A percentile compares a stretch with the other conserved stretches of the same genome.
phyloP scores from a whole-genome alignment of 2,329 filamentous ascomycete species.

The Scedosporium minutisporum region DNA sequence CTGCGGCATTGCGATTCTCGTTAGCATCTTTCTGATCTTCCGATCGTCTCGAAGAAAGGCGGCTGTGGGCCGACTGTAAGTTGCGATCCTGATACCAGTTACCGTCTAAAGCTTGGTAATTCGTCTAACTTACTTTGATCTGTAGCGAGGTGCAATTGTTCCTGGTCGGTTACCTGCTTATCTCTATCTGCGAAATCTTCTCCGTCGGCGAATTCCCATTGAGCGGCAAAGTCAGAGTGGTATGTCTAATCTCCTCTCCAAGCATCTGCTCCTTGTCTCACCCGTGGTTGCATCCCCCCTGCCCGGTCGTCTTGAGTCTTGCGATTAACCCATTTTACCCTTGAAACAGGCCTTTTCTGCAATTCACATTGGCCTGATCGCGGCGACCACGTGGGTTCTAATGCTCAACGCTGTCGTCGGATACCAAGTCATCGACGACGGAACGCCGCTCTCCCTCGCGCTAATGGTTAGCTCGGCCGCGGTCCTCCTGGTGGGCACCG shows the following conservation, averaged over 20 bases:
- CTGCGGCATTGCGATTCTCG: conserved; percentile 64
- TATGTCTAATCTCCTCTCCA: conserved; percentile 32
- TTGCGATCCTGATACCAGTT: conserved; percentile 1
- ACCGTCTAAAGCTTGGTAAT: conserved; percentile 6
- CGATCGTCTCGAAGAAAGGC: conserved; percentile 83
- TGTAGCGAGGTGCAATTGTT: conserved; percentile 93
- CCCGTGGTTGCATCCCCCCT: background rate
- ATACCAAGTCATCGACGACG: conserved; percentile 88
- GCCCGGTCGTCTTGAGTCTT: background rate
- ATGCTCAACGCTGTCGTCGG: conserved; percentile 88
- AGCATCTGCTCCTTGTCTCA: background rate
- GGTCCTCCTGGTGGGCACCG: conserved; percentile 75
- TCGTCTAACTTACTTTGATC: background rate
- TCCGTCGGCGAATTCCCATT: conserved; percentile 85
- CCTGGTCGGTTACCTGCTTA: conserved; percentile 72
- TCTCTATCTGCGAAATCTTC: conserved; percentile 94
- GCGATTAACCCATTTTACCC: conserved; percentile 12
- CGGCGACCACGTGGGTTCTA: conserved; percentile 81
- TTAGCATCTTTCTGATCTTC: conserved; percentile 59
- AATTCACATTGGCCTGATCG: conserved; percentile 81
- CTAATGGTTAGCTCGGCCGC: conserved; percentile 63
- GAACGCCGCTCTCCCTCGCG: conserved; percentile 72
- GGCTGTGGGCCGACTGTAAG: conserved; percentile 82
- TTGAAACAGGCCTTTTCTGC: conserved; percentile 66
- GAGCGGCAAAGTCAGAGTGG: conserved; percentile 58